These are phyloP conservation scores for Boehmeria nivea DNA, from an alignment of 306 rosid genomes.

Conservation along the genomic window DNA sequence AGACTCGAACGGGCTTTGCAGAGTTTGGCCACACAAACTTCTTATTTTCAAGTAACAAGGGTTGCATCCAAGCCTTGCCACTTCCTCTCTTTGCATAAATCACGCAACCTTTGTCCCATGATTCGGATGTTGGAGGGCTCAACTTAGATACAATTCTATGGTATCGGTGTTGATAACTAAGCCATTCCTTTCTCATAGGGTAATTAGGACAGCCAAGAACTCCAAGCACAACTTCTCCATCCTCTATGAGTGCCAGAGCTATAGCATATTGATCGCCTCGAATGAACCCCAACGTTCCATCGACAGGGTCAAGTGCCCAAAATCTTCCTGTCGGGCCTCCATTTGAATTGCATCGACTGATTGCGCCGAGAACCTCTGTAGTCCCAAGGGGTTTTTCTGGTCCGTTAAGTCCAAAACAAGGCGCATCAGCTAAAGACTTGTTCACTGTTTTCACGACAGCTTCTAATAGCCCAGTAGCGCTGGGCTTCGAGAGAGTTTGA, in stretches of 20 bases:
- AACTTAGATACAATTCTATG: constrained; percentile 73
- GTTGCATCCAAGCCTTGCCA: constrained; percentile 97
- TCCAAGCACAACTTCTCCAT: constrained; percentile 85
- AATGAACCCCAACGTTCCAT: constrained; percentile 88
- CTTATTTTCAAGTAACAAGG: constrained; percentile 47
- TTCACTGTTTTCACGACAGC: constrained; percentile 67
- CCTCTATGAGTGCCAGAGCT: constrained; percentile 83
- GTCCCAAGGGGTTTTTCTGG: constrained; percentile 47
- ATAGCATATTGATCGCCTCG: constrained; percentile 96
- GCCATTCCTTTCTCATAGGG: constrained; percentile 92
- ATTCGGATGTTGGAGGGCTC: constrained; percentile 62
- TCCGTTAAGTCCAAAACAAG: constrained; percentile 67
- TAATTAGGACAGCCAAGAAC: constrained; percentile 99
- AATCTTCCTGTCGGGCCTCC: constrained; percentile 75
- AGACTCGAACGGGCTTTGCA: constrained; percentile 62
- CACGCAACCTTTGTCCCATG: constrained; percentile 96
- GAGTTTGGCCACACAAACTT: constrained; percentile 73
- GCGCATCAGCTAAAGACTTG: constrained; percentile 61
- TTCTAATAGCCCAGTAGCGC: constrained; percentile 50
- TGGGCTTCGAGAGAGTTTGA: constrained; percentile 60
- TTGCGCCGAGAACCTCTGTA: constrained; percentile 77
- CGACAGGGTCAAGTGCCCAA: constrained; percentile 96
- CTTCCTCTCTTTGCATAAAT: constrained; percentile 71
- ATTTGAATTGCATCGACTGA: constrained; percentile 69
- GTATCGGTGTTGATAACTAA: constrained; percentile 77